Base-by-base conservation (phyloP, 129 eudicot species). In the Flaveria brownii region DNA sequence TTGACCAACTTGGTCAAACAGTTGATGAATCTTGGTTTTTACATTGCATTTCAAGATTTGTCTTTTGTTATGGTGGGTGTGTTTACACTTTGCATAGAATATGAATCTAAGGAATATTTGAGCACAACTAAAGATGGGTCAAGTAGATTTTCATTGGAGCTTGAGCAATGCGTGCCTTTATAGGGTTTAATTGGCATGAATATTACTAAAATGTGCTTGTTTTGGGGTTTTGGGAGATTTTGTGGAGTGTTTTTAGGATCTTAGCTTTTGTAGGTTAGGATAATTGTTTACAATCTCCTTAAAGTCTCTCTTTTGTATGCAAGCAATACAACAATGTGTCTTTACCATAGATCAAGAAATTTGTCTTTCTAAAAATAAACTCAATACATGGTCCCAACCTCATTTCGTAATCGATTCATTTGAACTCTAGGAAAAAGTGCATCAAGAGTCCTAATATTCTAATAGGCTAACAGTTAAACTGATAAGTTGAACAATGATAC, bases 71-170 rank as follows among this genome's bases (percentile, higher is more conserved):
- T 77, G 70, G 45, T 77, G 65, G 73, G 82, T 52, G 55, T 80
- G 75, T 45, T 66, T 74, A 28, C 50, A 80, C 49, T 28, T 74
- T 70, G 69, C 72, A 57, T 72, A 17, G 73, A 70, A 72, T 84
- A 61, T 70, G 81, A 73, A 66, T 71, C 28, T 26, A 72, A 20
- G 70, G 84, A 70, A 71, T 80, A 66, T 78, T 11, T 33, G 30
- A 70, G 50, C 77, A 71, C 41, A 60, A 70, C 5, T 26, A 71
- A 67, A 75, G 65, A 82, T 26, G 74, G 46, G 75, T 73, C 85
- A 66, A 80, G 50, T 77, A 86, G 80, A 70, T 82, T 62, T 75
- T 78, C 71, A 77, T 81, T 73, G 87, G 82, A 77, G 57, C 68
- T 67, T 60, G 87, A 51, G 77, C 73, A 81, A 36, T 55, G 69